Base-by-base conservation (phyloP, 2,329 filamentous ascomycete genomes). In the Penicillium polonicum region DNA sequence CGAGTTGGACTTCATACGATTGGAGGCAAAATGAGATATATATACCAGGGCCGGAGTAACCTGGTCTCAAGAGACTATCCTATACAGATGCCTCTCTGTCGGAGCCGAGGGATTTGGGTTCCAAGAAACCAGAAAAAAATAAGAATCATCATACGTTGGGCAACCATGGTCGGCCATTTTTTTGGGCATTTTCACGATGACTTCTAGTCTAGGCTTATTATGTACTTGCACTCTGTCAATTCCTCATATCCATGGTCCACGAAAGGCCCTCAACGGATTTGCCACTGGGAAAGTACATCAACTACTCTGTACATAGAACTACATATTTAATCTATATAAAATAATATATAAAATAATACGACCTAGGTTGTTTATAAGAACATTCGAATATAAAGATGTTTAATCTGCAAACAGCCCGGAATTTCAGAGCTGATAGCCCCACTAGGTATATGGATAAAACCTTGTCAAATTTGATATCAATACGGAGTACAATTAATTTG, bases 101-200 rank as follows among this genome's bases (percentile, higher is more conserved):
- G 39, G 39, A 42, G 46, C 48, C 53, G 46, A 44, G 17, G 19
- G 36, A 12, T 7, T 44, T 10, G 4, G 19, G 29, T 35, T 27
- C 19, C 48, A 39, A 19, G 17, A 9, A 52, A 19, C 33, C 17
- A 44, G 9, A 52, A 6, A 19, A 35, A 25, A 43, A 52, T 52
- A 35, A 48, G 43, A 41, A 48, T 42, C 45, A 42, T 51, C 8
- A 42, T 19, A 33, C 10, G 38, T 43, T 55, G 53, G 53, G 52
- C 38, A 52, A 55, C 53, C 53, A 55, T 51, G 53, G 53, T 44
- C 39, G 49, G 21, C 41, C 21, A 19, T 45, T 27, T 50, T 23
- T 38, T 33, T 21, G 29, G 44, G 27, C 27, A 33, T 31, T 25
- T 17, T 31, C 51, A 38, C 21, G 23, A 29, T 39, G 21, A 5